phyloP scores from a whole-genome alignment of 2,329 filamentous ascomycete genomes.

The Aspergillus costaricaensis region DNA sequence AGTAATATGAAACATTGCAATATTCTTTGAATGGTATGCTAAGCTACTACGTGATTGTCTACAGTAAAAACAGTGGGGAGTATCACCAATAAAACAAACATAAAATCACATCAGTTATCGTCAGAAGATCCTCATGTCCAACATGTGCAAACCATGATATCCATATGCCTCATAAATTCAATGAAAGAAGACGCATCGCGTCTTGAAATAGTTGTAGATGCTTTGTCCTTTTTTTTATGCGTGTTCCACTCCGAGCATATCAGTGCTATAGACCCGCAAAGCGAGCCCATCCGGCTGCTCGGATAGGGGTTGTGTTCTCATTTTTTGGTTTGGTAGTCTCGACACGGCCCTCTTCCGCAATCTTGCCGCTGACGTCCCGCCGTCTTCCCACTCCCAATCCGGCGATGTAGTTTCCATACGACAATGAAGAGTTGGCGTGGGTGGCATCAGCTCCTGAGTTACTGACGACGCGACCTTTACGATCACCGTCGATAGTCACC shows the following conservation, averaged over 20 bases:
- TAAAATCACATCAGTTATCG: constrained; percentile 10
- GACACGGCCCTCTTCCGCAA: constrained; percentile 49
- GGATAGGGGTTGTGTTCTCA: constrained; percentile 24
- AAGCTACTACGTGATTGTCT: constrained; percentile 11
- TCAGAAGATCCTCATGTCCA: constrained; percentile 8
- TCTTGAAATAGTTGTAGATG: background rate
- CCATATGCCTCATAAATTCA: background rate
- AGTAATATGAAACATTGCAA: background rate
- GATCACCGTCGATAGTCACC: constrained; percentile 33
- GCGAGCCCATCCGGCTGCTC: constrained; percentile 49
- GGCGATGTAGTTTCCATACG: constrained; percentile 47
- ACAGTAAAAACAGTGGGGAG: constrained; percentile 14
- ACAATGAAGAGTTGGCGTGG: constrained; percentile 35
- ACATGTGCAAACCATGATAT: background rate
- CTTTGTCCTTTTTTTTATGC: background rate
- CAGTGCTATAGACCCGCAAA: constrained; percentile 44
- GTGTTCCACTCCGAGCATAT: background rate
- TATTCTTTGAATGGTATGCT: background rate
- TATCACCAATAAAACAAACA: constrained; percentile 9
- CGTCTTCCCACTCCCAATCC: constrained; percentile 48
- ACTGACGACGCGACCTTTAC: constrained; percentile 48
- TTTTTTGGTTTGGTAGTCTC: constrained; percentile 23
- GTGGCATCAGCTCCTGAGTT: constrained; percentile 43
- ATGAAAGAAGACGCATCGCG: background rate
- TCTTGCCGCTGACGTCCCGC: constrained; percentile 50